A percentile compares a stretch with the other conserved stretches of the same genome.
phyloP scores from a whole-genome alignment of 257 asterid species.

The Thymus mandschuricus region DNA sequence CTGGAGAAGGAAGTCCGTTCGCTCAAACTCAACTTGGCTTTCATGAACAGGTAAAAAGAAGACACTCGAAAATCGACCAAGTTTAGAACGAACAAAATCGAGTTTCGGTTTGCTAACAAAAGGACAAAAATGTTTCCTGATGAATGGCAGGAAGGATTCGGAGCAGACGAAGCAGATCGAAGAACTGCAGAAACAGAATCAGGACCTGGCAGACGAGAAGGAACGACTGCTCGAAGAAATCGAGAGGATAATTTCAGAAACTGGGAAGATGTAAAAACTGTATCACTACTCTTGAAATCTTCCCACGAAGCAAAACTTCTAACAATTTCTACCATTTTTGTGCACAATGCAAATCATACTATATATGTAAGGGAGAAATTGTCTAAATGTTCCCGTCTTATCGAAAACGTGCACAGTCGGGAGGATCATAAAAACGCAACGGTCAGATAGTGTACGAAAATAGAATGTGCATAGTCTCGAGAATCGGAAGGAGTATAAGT shows the following conservation, averaged over 20 bases:
- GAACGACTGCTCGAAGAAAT: conserved; percentile 80
- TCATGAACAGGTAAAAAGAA: conserved; percentile 73
- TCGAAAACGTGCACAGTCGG: no score
- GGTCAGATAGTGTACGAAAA: no score
- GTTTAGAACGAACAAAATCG: background rate
- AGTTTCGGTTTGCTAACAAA: background rate
- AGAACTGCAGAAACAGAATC: conserved; percentile 77
- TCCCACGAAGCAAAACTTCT: background rate
- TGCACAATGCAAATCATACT: background rate
- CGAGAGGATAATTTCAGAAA: conserved; percentile 68
- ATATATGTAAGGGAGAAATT: background rate
- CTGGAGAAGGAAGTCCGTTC: conserved; percentile 95
- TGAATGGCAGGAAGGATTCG: conserved; percentile 73
- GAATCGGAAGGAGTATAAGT: background rate
- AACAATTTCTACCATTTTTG: background rate
- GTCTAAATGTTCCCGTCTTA: no score
- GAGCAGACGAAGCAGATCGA: conserved; percentile 91
- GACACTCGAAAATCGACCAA: no score
- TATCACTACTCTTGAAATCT: conserved; percentile 16
- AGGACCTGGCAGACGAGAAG: conserved; percentile 66
- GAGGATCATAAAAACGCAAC: no score
- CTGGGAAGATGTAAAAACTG: conserved; percentile 40
- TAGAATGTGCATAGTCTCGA: background rate
- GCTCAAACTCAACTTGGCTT: conserved; percentile 82
- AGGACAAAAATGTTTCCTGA: background rate